Conservation (phyloP, 306 rosid species). For the Purshia tridentata region DNA sequence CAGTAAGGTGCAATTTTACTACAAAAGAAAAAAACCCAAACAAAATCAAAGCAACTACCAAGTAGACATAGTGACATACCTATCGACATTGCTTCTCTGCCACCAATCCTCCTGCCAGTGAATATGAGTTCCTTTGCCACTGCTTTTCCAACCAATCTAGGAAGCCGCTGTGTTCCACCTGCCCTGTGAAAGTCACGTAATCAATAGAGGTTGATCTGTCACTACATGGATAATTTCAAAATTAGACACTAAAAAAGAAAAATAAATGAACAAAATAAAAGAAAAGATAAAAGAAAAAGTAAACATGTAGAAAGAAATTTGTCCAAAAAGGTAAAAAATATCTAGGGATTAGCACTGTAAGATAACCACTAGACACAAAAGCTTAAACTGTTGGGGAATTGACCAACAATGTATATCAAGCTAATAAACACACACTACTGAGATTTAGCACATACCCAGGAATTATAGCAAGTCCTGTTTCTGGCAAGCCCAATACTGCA, state of each 20-base stretch:
- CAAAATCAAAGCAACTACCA: not conserved
- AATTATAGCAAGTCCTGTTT: slow-evolving; percentile 95
- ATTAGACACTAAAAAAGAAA: not conserved
- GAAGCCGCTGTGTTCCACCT: slow-evolving; percentile 89
- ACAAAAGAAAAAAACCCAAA: not conserved
- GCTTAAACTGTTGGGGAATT: too few relatives aligned
- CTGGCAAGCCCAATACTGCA: slow-evolving; percentile 81
- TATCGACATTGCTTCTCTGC: slow-evolving; percentile 69
- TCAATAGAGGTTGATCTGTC: slow-evolving; percentile 24
- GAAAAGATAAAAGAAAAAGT: not conserved
- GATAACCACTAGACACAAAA: too few relatives aligned
- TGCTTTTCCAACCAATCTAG: slow-evolving; percentile 83
- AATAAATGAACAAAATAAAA: not conserved
- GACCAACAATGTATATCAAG: too few relatives aligned
- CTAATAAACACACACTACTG: not conserved
- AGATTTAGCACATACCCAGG: slow-evolving; percentile 69
- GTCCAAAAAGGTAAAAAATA: not conserved
- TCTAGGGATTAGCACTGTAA: not conserved
- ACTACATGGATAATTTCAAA: not conserved
- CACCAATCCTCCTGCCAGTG: slow-evolving; percentile 71
- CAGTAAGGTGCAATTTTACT: slow-evolving; percentile 8
- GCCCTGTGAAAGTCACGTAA: slow-evolving; percentile 59
- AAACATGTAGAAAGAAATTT: not conserved
- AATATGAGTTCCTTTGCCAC: slow-evolving; percentile 80
- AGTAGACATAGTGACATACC: slow-evolving; percentile 42